Percentiles rank a stretch among this genome's conserved stretches.
Evolutionary conservation across 2,329 filamentous ascomycete species (phyloP).

Genomic region (Elsinoe batatas): DNA sequence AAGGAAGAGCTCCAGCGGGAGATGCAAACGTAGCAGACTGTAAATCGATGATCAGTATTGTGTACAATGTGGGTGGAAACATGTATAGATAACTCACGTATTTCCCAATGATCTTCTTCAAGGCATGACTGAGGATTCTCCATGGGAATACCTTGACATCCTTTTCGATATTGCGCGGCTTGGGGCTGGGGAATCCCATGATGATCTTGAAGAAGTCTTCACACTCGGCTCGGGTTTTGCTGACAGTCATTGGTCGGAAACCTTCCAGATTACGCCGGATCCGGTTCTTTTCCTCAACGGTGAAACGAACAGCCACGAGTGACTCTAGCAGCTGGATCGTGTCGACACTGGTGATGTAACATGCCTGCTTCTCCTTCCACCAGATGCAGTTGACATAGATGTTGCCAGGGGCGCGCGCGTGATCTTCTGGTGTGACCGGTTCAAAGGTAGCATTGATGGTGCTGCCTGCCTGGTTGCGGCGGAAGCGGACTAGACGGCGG

Average conservation of each 20-base stretch:
- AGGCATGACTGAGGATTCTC: slow-evolving; percentile 74
- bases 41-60: slow-evolving; percentile 10
- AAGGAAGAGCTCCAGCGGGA: slow-evolving; percentile 43
- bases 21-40: slow-evolving; percentile 62
- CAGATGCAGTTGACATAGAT: slow-evolving; percentile 96
- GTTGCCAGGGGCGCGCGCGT: slow-evolving; percentile 59
- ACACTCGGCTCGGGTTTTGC: slow-evolving; percentile 82
- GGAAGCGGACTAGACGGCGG: slow-evolving; percentile 81
- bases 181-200: slow-evolving; percentile 92
- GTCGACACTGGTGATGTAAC: slow-evolving; percentile 91
- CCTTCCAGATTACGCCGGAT: slow-evolving; percentile 93
- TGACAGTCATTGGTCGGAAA: slow-evolving; percentile 85
- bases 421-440: slow-evolving; percentile 64
- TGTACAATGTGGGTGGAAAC: neutral
- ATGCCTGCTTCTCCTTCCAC: slow-evolving; percentile 87
- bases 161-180: slow-evolving; percentile 96
- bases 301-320: slow-evolving; percentile 76
- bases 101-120: slow-evolving; percentile 99
- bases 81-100: slow-evolving; percentile 51
- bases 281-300: slow-evolving; percentile 95
- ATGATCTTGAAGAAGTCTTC: slow-evolving; percentile 99
- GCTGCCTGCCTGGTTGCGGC: slow-evolving; percentile 68
- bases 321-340: slow-evolving; percentile 93
- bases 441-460: slow-evolving; percentile 74
- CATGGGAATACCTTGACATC: slow-evolving; percentile 98